A percentile compares a stretch with the other conserved stretches of the same genome.
phyloP scores from a whole-genome alignment of 2,329 filamentous ascomycete species.

The Mycosphaerella sp. region DNA sequence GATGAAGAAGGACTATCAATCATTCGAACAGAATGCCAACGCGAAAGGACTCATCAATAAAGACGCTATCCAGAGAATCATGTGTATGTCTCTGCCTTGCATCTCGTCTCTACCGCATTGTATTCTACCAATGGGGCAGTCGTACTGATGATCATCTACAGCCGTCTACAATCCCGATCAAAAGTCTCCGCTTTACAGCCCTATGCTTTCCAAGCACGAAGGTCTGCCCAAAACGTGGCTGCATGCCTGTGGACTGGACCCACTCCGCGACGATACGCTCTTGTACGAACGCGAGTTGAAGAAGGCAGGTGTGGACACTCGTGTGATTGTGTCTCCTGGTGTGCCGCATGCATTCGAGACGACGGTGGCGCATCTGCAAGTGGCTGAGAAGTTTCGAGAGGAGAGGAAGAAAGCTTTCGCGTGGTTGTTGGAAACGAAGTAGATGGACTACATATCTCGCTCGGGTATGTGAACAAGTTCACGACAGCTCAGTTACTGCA shows the following conservation, averaged over 20 bases:
- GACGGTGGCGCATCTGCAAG: constrained; percentile 24
- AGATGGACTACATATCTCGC: too few species aligned
- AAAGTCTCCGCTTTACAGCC: background rate
- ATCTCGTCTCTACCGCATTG: background rate
- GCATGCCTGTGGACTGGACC: constrained; percentile 43
- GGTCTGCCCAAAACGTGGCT: constrained; percentile 42
- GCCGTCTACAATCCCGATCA: constrained; percentile 3
- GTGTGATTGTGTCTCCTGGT: constrained; percentile 38
- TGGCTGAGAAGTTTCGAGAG: constrained; percentile 22
- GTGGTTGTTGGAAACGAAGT: constrained; percentile 23
- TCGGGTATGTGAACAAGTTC: too few species aligned
- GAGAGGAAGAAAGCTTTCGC: constrained; percentile 28
- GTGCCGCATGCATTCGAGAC: constrained; percentile 28
- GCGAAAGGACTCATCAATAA: constrained; percentile 39
- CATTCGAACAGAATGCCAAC: constrained; percentile 36
- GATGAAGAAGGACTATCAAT: constrained; percentile 37
- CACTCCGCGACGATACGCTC: constrained; percentile 45
- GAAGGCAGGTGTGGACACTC: constrained; percentile 38
- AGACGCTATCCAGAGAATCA: constrained; percentile 11
- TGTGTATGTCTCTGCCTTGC: background rate
- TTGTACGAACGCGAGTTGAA: constrained; percentile 41
- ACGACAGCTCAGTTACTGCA: too few species aligned
- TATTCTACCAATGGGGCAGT: too few species aligned
- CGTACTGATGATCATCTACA: constrained; percentile 28
- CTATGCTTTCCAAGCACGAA: constrained; percentile 20